These are phyloP conservation scores for Dioszegia hungarica DNA, from an alignment of 768 basidiomycete genomes.

Conservation along the genomic window DNA sequence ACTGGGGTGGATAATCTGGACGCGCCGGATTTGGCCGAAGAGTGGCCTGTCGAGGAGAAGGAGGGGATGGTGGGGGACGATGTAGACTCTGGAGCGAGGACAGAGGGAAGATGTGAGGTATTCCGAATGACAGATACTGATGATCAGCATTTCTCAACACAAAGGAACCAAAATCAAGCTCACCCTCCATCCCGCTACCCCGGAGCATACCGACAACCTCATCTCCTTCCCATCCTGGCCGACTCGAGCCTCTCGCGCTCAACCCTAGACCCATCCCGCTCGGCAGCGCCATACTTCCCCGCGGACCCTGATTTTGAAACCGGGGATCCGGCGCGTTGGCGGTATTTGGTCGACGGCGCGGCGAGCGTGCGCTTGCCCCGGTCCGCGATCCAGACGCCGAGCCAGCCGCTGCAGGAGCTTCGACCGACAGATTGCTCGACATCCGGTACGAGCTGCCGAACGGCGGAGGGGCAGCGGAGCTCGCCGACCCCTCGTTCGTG, in stretches of 20 bases:
- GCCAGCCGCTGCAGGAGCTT: slow-evolving; percentile 2
- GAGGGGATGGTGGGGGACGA: slow-evolving; percentile 7
- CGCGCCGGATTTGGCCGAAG: neutral
- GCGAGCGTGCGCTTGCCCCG: neutral
- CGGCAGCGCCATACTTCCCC: slow-evolving; percentile 28
- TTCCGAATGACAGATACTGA: slow-evolving; percentile 41
- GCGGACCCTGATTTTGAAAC: neutral
- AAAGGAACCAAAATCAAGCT: slow-evolving; percentile 11
- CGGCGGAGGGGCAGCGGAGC: neutral
- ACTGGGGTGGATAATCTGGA: slow-evolving; percentile 22
- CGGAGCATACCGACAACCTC: slow-evolving; percentile 41
- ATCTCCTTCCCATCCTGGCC: slow-evolving; percentile 49
- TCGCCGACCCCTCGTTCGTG: neutral
- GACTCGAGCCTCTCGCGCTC: slow-evolving; percentile 9
- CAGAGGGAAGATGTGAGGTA: slow-evolving; percentile 27
- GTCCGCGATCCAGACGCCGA: slow-evolving; percentile 23
- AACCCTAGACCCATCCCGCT: slow-evolving; percentile 17
- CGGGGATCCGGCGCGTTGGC: neutral
- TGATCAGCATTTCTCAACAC: neutral
- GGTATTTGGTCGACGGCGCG: neutral
- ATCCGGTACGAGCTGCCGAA: neutral
- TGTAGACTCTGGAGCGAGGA: slow-evolving; percentile 15
- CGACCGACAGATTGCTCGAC: slow-evolving; percentile 1
- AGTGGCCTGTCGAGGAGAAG: neutral
- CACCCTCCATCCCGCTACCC: slow-evolving; percentile 44